A percentile compares a stretch with the other conserved stretches of the same genome.
Conservation (phyloP, 2,329 filamentous ascomycete genomes). For the Aspergillus fischeri region DNA sequence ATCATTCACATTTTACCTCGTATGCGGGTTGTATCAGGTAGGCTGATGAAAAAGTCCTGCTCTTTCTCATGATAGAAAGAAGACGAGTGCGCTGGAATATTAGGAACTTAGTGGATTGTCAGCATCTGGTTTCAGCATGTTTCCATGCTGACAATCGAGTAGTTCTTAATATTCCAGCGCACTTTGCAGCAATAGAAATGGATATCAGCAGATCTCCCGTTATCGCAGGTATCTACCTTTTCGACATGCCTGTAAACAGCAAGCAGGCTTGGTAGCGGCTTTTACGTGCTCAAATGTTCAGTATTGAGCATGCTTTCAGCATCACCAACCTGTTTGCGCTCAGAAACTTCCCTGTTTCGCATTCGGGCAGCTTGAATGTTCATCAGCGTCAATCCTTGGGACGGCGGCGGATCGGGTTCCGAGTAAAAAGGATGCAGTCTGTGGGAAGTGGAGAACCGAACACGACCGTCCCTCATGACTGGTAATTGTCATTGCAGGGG, state of each 20-base stretch:
- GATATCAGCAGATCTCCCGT: neutral
- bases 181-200: neutral
- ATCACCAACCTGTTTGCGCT: slow-evolving; percentile 87
- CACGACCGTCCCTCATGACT: slow-evolving; percentile 74
- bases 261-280: neutral
- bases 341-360: slow-evolving; percentile 70
- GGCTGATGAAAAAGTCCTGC: neutral
- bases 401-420: slow-evolving; percentile 31
- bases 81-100: neutral
- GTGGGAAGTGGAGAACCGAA: slow-evolving; percentile 38
- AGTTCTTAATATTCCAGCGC: neutral
- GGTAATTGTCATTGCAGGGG: slow-evolving; percentile 89
- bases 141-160: neutral
- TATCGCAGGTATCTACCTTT: neutral
- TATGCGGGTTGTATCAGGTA: neutral
- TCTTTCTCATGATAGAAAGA: neutral
- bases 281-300: slow-evolving; percentile 26
- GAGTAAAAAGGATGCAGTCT: slow-evolving; percentile 38
- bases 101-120: too few relatives aligned
- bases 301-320: slow-evolving; percentile 70
- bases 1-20: neutral
- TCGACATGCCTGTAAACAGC: neutral
- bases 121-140: too few relatives aligned
- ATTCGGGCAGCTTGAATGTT: slow-evolving; percentile 60
- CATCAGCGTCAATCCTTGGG: slow-evolving; percentile 51